Evolutionary conservation across 352 stramenopile genomes (phyloP), one percentile per base, ranked within the genome.

Genomic region (Globisporangium echinulatum): DNA sequence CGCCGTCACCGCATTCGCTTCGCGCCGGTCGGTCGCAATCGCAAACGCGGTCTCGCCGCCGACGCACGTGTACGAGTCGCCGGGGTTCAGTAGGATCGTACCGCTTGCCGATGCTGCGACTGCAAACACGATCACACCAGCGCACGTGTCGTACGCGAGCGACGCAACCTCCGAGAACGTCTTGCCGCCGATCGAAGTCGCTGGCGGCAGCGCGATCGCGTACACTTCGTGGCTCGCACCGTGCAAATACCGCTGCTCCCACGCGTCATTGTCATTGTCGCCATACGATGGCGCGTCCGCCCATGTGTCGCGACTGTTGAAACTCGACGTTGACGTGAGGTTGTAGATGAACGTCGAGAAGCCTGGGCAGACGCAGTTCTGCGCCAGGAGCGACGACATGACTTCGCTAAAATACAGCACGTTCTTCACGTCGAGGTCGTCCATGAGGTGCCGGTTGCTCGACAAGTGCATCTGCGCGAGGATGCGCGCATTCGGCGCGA

Each of bases 291-390:
- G 25, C 25, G 70, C 64, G 6, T 62, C 67, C 10, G 64, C 58
- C 8, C 7, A 37, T 7, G 37, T 11, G 37, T 56, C 37, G 0
- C 74, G 54, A 10, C 58, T 64, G 58, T 82, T 75, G 49, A 82
- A 88, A 54, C 82, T 92, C 7, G 85, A 92, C 8, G 82, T 91
- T 4, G 81, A 87, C 36, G 85, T 94, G 38, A 94, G 62, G 47
- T 89, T 92, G 66, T 94, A 94, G 47, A 94, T 90, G 62, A 94
- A 85, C 10, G 85, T 94, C 2, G 85, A 92, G 52, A 94, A 94
- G 5, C 82, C 85, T 9, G 85, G 85, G 39, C 85, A 94, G 52
- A 92, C 76, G 52, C 85, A 94, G 70, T 92, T 92, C 63, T 94
- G 85, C 2, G 72, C 85, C n/a, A 94, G 62, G 36, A 94, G 59